phyloP scores from a whole-genome alignment of 2,329 filamentous ascomycete genomes.

The Mycocentrospora acerina region DNA sequence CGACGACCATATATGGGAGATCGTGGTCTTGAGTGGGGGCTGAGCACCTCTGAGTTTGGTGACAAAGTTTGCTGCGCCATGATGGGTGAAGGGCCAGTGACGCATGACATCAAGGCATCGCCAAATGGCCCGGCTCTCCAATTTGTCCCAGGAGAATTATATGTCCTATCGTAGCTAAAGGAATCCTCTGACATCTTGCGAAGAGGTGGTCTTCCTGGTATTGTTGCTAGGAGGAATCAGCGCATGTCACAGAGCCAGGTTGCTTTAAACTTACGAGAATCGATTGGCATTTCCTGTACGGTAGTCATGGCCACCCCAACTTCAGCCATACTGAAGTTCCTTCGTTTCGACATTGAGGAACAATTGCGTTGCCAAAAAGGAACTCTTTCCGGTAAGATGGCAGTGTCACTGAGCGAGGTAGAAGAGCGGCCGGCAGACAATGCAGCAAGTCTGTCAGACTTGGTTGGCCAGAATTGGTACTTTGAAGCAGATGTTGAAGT shows the following conservation, averaged over 20 bases:
- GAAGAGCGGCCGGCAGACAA: conserved; percentile 41
- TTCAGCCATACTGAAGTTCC: conserved; percentile 46
- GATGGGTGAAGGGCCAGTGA: conserved; percentile 38
- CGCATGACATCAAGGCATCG: conserved; percentile 42
- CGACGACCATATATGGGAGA: conserved; percentile 40
- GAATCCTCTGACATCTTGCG: conserved; percentile 36
- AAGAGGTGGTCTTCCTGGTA: conserved; percentile 44
- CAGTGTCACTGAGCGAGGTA: conserved; percentile 45
- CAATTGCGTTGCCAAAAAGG: conserved; percentile 41
- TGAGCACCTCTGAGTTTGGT: conserved; percentile 18
- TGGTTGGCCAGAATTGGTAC: conserved; percentile 43
- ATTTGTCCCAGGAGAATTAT: conserved; percentile 41
- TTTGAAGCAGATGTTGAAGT: conserved; percentile 25
- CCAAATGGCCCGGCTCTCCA: conserved; percentile 44
- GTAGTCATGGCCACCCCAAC: conserved; percentile 42
- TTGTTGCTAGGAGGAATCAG: conserved; percentile 38
- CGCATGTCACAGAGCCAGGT: not conserved
- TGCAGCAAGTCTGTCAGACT: conserved; percentile 37
- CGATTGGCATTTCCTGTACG: conserved; percentile 40
- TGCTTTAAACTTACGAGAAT: conserved; percentile 40
- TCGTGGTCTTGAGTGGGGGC: conserved; percentile 12
- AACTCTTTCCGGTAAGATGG: conserved; percentile 31
- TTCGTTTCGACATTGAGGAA: conserved; percentile 38
- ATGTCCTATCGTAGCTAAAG: conserved; percentile 42
- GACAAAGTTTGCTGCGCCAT: conserved; percentile 17